These are phyloP conservation scores for Durusdinium trenchii DNA, from an alignment of 73 alveolate species.

Conservation along the genomic window DNA sequence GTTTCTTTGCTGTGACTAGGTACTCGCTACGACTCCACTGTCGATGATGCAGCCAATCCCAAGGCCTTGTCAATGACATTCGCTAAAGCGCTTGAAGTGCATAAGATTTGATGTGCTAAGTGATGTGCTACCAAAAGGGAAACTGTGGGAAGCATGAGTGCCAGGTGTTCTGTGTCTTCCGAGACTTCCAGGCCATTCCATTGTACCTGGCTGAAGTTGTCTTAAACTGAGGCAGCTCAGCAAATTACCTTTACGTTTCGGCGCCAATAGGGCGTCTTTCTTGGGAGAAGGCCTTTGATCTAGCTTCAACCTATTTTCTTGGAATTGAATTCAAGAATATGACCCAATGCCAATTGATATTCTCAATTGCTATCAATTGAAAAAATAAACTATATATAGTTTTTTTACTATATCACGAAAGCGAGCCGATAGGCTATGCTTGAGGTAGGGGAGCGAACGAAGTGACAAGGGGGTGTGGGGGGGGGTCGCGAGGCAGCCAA, in stretches of 20 bases:
- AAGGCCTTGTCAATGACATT: too few species aligned
- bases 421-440: too few species aligned
- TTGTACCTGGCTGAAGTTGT: slow-evolving; percentile 71
- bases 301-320: neutral
- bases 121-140: too few species aligned
- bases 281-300: neutral
- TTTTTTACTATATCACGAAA: neutral
- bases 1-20: slow-evolving; percentile 6
- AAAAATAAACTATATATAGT: neutral
- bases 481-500: too few species aligned
- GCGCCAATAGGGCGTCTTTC: too few species aligned
- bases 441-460: too few species aligned
- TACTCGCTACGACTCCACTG: slow-evolving; percentile 85
- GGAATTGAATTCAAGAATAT: neutral
- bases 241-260: too few species aligned
- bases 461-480: too few species aligned
- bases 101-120: neutral
- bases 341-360: too few species aligned
- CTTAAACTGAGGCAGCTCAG: slow-evolving; percentile 3
- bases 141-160: too few species aligned
- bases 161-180: slow-evolving; percentile 87
- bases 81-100: neutral
- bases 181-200: slow-evolving; percentile 94
- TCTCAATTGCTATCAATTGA: too few species aligned
- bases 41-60: slow-evolving; percentile 73